phyloP scores from a whole-genome alignment of 441 rosid genomes.

The Bocquillonia castaneifolia region DNA sequence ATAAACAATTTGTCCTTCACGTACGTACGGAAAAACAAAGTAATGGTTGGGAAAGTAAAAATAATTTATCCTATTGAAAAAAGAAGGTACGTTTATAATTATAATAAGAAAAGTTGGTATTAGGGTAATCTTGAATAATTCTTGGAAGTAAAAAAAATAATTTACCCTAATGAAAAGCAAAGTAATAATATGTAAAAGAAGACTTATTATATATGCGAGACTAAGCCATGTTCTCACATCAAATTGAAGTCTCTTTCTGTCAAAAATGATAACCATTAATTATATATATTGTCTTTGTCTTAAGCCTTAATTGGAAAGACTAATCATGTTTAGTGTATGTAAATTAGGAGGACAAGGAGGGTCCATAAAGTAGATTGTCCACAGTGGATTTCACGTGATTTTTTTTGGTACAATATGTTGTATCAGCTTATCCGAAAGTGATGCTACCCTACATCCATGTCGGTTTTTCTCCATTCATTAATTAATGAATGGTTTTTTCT shows the following conservation, averaged over 20 bases:
- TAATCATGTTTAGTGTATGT: slow-evolving; percentile 29
- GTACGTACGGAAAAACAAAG: no score
- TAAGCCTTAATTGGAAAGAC: slow-evolving; percentile 20
- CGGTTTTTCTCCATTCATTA: slow-evolving; percentile 26
- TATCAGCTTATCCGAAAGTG: slow-evolving; percentile 26
- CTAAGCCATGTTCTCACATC: neutral
- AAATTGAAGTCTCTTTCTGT: neutral
- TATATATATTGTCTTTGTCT: slow-evolving; percentile 6
- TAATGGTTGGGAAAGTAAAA: no score
- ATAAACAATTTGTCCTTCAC: no score
- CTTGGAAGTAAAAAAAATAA: no score
- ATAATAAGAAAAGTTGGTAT: no score
- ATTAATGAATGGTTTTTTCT: slow-evolving; percentile 22
- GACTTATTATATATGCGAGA: no score
- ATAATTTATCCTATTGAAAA: no score
- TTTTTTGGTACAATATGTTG: slow-evolving; percentile 14
- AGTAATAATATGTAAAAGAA: neutral
- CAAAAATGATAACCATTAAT: neutral
- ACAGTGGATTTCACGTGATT: slow-evolving; percentile 41
- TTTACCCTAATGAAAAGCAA: no score
- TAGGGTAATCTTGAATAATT: no score
- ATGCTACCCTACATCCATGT: slow-evolving; percentile 27
- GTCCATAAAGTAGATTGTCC: slow-evolving; percentile 29
- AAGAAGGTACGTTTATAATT: no score
- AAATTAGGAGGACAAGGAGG: slow-evolving; percentile 27